These are phyloP conservation scores for Colletotrichum acutatum DNA, from an alignment of 2,329 filamentous ascomycete genomes.

Conservation along the genomic window DNA sequence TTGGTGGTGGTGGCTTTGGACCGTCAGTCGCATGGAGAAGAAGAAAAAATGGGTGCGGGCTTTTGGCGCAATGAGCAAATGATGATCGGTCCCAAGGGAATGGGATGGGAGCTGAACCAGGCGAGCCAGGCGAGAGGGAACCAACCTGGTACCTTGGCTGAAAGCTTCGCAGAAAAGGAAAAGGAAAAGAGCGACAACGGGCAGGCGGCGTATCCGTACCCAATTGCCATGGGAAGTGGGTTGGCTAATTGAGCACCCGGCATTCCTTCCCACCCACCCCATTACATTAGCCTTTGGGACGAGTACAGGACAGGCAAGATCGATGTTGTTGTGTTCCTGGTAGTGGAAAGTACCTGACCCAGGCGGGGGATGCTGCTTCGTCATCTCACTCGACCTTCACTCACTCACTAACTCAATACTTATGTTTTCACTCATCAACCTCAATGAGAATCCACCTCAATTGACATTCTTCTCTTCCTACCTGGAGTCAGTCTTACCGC, in stretches of 20 bases:
- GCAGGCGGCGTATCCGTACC: not conserved
- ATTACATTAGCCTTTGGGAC: not conserved
- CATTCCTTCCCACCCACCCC: not conserved
- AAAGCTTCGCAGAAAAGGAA: not conserved
- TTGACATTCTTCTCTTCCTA: not conserved
- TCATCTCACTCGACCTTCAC: not conserved
- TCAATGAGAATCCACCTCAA: not conserved
- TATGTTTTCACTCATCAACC: not conserved
- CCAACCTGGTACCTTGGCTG: not conserved
- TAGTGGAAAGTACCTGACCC: too few species aligned
- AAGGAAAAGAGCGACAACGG: not conserved
- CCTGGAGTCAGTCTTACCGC: too few species aligned
- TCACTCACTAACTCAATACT: not conserved
- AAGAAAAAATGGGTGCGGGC: not conserved
- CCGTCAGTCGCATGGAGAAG: not conserved
- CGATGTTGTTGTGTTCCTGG: slow-evolving; percentile 6
- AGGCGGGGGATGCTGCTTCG: not conserved
- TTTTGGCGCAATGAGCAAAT: not conserved
- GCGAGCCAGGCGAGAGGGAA: not conserved
- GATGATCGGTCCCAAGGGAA: not conserved
- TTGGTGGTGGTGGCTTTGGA: not conserved
- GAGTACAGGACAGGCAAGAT: not conserved
- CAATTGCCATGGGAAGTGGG: slow-evolving; percentile 27
- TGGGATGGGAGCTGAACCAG: not conserved
- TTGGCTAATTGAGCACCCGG: slow-evolving; percentile 1